Percentiles rank a stretch among this genome's conserved stretches.
phyloP scores from a whole-genome alignment of 805 yeast species.

The Maudiozyma turicensis region DNA sequence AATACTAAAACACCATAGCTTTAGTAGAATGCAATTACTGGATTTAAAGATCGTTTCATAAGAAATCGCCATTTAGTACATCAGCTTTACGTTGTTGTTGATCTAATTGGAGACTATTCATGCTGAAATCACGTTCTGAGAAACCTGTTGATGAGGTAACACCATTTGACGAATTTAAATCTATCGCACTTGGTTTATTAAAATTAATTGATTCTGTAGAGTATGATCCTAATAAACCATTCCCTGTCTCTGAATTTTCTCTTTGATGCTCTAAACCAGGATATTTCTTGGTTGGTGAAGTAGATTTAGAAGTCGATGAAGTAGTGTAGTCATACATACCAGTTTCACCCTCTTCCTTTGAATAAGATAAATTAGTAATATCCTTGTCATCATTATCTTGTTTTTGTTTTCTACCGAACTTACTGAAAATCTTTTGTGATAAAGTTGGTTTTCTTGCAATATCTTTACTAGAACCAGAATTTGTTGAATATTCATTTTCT shows the following conservation, averaged over 20 bases:
- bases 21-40: not conserved
- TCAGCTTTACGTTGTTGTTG: conserved; percentile 2
- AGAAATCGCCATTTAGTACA: not conserved
- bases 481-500: conserved; percentile 15
- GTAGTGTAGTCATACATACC: conserved; percentile 8
- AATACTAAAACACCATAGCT: not conserved
- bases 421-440: conserved; percentile 17
- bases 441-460: conserved; percentile 15
- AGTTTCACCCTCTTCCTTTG: not conserved
- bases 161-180: conserved; percentile 1
- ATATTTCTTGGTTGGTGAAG: conserved; percentile 11
- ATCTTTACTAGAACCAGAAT: conserved; percentile 29
- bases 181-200: conserved; percentile 9
- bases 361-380: not conserved
- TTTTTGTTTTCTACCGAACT: conserved; percentile 13
- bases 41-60: not conserved
- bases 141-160: conserved; percentile 3
- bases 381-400: conserved; percentile 3
- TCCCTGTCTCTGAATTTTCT: conserved; percentile 22
- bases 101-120: conserved; percentile 9
- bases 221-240: conserved; percentile 22
- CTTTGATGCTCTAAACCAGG: conserved; percentile 19
- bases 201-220: conserved; percentile 11
- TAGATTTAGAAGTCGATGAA: conserved; percentile 5
- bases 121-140: conserved; percentile 13